phyloP scores from a whole-genome alignment of 2,329 filamentous ascomycete genomes.

The Aspergillus sp. region DNA sequence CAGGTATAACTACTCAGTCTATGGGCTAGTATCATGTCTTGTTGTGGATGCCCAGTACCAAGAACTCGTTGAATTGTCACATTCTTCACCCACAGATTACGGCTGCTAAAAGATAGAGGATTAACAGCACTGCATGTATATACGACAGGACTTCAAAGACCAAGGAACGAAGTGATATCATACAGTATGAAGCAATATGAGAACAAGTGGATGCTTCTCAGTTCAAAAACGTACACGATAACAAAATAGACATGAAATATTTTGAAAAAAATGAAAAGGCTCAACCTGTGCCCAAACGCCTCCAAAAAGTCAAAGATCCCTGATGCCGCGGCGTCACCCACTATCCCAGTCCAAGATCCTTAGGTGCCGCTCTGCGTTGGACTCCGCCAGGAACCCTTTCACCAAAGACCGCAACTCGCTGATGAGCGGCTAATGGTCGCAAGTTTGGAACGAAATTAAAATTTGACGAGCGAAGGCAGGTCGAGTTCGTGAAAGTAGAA shows the following conservation, averaged over 20 bases:
- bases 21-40: no score
- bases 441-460: not conserved
- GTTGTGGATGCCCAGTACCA: no score
- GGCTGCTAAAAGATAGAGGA: not conserved
- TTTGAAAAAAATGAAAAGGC: constrained; percentile 5
- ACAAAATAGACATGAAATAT: constrained; percentile 8
- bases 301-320: constrained; percentile 16
- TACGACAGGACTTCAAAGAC: not conserved
- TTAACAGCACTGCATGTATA: not conserved
- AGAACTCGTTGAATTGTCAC: no score
- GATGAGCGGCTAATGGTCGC: not conserved
- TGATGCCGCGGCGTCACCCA: constrained; percentile 2
- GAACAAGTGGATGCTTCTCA: constrained; percentile 8
- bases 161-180: constrained; percentile 11
- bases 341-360: not conserved
- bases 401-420: not conserved
- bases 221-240: constrained; percentile 12
- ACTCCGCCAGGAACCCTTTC: not conserved
- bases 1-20: no score
- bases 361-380: not conserved
- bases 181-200: constrained; percentile 14
- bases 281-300: constrained; percentile 21
- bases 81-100: no score
- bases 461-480: not conserved
- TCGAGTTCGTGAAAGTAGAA: constrained; percentile 11